phyloP scores from a whole-genome alignment of 2,329 filamentous ascomycete genomes.

The Pseudogymnoascus sp. region DNA sequence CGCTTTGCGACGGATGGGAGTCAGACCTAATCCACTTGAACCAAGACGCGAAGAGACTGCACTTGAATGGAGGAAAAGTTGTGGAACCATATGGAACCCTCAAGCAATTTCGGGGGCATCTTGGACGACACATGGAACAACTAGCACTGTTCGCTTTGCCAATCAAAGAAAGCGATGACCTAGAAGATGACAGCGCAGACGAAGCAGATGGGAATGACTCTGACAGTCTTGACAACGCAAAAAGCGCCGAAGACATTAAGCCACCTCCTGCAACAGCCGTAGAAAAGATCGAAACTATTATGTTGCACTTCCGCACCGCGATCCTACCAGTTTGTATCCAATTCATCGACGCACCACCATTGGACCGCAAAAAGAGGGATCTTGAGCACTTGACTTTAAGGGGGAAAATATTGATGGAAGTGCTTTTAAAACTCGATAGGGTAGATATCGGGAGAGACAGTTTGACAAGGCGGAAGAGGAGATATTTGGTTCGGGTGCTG shows the following conservation, averaged over 20 bases:
- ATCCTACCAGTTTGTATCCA: conserved; percentile 56
- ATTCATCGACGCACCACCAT: conserved; percentile 54
- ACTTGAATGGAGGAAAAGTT: conserved; percentile 10
- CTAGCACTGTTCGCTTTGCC: conserved; percentile 21
- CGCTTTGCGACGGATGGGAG: conserved; percentile 27
- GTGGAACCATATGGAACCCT: conserved; percentile 14
- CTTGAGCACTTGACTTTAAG: conserved; percentile 70
- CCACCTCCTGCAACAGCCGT: neutral
- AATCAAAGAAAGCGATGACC: neutral
- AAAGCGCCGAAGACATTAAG: neutral
- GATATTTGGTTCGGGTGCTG: conserved; percentile 63
- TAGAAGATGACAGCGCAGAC: conserved; percentile 4
- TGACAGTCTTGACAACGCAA: neutral
- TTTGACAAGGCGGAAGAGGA: conserved; percentile 55
- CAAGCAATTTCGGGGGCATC: conserved; percentile 17
- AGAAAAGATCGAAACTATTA: neutral
- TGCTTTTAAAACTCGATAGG: conserved; percentile 66
- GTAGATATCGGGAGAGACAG: conserved; percentile 63
- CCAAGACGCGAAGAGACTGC: conserved; percentile 8
- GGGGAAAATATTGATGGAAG: conserved; percentile 68
- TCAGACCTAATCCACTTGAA: conserved; percentile 10
- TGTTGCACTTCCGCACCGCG: conserved; percentile 46
- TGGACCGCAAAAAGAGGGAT: conserved; percentile 55
- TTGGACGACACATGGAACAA: conserved; percentile 22
- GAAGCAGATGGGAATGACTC: neutral